Base-by-base conservation (phyloP, 2,329 filamentous ascomycete genomes). In the Phyllosticta ampelicida region DNA sequence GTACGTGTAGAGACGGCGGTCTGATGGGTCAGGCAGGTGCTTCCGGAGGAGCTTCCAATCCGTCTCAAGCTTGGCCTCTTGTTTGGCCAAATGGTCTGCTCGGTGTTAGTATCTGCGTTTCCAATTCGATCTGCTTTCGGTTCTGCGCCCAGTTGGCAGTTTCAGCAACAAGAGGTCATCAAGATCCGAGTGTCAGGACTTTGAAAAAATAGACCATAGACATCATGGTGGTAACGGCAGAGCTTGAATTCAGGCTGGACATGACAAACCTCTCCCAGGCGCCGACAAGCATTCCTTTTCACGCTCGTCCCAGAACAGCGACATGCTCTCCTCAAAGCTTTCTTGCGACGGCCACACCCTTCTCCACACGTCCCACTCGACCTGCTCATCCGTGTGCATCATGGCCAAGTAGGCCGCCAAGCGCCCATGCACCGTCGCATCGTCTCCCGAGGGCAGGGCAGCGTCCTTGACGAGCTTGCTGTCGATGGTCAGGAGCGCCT, bases 401-500 rank as follows among this genome's bases (percentile, higher is more conserved):
- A 86, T 75, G 5, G 82, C 79, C 9, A 91, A 74, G 60, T 84
- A 82, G 1, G 84, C 79, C n/a, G 89, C 86, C 8, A 94, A 77
- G 48, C 89, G 79, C 26, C 84, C 86, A 65, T 95, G 89, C 20
- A 87, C 79, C 0, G 83, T 80, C 50, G 80, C 78, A 59, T 77
- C 76, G 18, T 76, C 74, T 13, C 36, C 36, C 2, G 36, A 2
- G 0, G 79, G 77, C 10, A 86, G 77, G 26, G 73, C 74, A 54
- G 65, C 59, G 11, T 72, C 68, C 55, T 75, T 71, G 56, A 90
- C 78, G 1, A 72, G 61, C 28, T 75, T 73, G 8, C 79, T 80
- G 44, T 83, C 77, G n/a, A 83, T 73, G 28, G 84, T 86, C 54
- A 89, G 75, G 55, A 94, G 81, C 26, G 81, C 78, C 53, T 73